Evolutionary conservation across 768 basidiomycete genomes (phyloP).

Genomic region (Suillus discolor): DNA sequence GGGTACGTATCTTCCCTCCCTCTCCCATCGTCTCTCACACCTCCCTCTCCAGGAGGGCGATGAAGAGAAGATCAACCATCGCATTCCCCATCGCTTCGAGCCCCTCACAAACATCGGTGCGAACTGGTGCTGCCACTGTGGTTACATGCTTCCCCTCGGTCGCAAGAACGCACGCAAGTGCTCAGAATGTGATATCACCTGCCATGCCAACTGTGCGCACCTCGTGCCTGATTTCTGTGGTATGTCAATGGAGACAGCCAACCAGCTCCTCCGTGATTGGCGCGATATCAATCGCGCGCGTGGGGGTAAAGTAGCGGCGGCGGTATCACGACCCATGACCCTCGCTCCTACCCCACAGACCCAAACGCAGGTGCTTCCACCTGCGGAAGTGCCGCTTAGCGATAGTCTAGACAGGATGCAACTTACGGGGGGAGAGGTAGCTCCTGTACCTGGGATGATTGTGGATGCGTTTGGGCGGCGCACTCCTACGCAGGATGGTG

Average conservation of each 20-base stretch:
- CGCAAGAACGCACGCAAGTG: slow-evolving; percentile 97
- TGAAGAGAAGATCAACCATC: slow-evolving; percentile 98
- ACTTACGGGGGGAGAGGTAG: slow-evolving; percentile 42
- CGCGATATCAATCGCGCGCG: slow-evolving; percentile 85
- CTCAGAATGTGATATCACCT: slow-evolving; percentile 94
- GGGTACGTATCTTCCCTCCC: slow-evolving; percentile 54
- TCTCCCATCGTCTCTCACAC: slow-evolving; percentile 5
- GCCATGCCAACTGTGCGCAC: slow-evolving; percentile 96
- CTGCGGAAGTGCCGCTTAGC: slow-evolving; percentile 32
- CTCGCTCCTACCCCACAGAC: slow-evolving; percentile 35
- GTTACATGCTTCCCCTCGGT: slow-evolving; percentile 95
- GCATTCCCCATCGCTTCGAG: slow-evolving; percentile 98
- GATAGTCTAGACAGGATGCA: slow-evolving; percentile 50
- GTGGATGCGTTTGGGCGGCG: slow-evolving; percentile 27
- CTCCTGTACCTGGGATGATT: slow-evolving; percentile 25
- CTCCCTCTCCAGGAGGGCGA: slow-evolving; percentile 73
- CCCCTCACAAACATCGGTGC: slow-evolving; percentile 95
- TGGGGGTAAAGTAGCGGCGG: slow-evolving; percentile 46
- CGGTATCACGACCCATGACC: slow-evolving; percentile 37
- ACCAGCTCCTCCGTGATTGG: slow-evolving; percentile 87
- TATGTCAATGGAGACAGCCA: slow-evolving; percentile 99
- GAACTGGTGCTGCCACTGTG: slow-evolving; percentile 99
- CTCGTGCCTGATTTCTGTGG: slow-evolving; percentile 99
- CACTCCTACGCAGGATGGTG: slow-evolving; percentile 37
- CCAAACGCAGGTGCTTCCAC: slow-evolving; percentile 35